phyloP scores from a whole-genome alignment of 257 asterid genomes.

The Nicotiana noctiflora region DNA sequence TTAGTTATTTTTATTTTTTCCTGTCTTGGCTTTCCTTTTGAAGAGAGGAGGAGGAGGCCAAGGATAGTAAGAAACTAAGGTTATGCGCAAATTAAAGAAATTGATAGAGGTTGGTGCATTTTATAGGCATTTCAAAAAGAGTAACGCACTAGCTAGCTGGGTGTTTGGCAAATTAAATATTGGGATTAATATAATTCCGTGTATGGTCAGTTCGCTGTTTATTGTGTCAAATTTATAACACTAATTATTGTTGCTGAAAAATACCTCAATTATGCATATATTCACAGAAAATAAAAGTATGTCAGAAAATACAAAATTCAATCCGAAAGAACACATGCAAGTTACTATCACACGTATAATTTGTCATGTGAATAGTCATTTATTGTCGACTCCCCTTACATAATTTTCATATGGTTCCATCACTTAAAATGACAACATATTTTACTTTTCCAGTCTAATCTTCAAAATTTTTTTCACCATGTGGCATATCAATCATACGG shows the following conservation, averaged over 20 bases:
- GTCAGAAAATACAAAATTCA: neutral
- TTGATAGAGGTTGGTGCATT: constrained; percentile 1
- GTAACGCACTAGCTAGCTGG: neutral
- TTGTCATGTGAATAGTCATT: neutral
- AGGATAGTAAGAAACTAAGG: neutral
- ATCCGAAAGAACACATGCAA: neutral
- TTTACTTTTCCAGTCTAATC: too few relatives aligned
- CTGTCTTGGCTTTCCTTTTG: neutral
- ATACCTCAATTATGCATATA: too few relatives aligned
- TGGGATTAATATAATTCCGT: neutral
- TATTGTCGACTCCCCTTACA: too few relatives aligned
- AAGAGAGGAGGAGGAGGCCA: neutral
- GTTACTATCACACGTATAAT: neutral
- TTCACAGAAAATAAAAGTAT: neutral
- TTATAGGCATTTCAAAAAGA: constrained; percentile 10
- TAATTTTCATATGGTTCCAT: too few relatives aligned
- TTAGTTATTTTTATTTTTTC: neutral
- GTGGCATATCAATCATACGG: too few relatives aligned
- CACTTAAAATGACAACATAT: too few relatives aligned
- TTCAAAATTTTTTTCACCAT: too few relatives aligned
- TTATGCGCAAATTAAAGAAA: neutral
- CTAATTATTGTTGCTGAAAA: too few relatives aligned
- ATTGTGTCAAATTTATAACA: neutral
- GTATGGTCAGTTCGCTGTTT: neutral
- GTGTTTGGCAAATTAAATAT: neutral